phyloP scores from a whole-genome alignment of 805 yeast species.

The Saccharomyces kudriavzevii region DNA sequence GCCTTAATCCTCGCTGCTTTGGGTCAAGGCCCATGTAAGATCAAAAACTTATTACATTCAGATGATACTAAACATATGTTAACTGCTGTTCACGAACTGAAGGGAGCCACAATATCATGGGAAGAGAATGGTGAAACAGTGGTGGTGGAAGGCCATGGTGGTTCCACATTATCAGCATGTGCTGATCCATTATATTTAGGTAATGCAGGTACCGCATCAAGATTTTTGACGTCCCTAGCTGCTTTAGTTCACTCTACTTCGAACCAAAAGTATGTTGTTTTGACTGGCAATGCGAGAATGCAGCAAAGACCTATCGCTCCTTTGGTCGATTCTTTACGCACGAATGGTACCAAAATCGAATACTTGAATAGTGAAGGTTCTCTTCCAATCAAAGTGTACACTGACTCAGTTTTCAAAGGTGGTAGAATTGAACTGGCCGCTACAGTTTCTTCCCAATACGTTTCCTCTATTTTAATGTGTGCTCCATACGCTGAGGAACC shows the following conservation, averaged over 20 bases:
- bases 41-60: slow-evolving; percentile 83
- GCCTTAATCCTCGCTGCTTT: slow-evolving; percentile 89
- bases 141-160: slow-evolving; percentile 79
- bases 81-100: slow-evolving; percentile 67
- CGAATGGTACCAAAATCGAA: slow-evolving; percentile 68
- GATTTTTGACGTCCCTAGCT: slow-evolving; percentile 89
- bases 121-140: slow-evolving; percentile 89
- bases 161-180: slow-evolving; percentile 54
- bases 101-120: slow-evolving; percentile 74
- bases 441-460: slow-evolving; percentile 94
- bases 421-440: slow-evolving; percentile 93
- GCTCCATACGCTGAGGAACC: slow-evolving; percentile 92
- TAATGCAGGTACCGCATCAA: slow-evolving; percentile 96
- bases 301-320: slow-evolving; percentile 97
- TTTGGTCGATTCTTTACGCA: slow-evolving; percentile 77
- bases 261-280: slow-evolving; percentile 40
- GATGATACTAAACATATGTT: slow-evolving; percentile 96
- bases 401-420: slow-evolving; percentile 71
- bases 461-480: slow-evolving; percentile 91
- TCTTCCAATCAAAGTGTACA: slow-evolving; percentile 65
- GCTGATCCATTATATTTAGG: slow-evolving; percentile 74
- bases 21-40: slow-evolving; percentile 74
- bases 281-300: slow-evolving; percentile 96
- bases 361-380: slow-evolving; percentile 75
- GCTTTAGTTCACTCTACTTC: slow-evolving; percentile 57